phyloP scores from a whole-genome alignment of 2,329 filamentous ascomycete species.

The Aspergillus sp. region DNA sequence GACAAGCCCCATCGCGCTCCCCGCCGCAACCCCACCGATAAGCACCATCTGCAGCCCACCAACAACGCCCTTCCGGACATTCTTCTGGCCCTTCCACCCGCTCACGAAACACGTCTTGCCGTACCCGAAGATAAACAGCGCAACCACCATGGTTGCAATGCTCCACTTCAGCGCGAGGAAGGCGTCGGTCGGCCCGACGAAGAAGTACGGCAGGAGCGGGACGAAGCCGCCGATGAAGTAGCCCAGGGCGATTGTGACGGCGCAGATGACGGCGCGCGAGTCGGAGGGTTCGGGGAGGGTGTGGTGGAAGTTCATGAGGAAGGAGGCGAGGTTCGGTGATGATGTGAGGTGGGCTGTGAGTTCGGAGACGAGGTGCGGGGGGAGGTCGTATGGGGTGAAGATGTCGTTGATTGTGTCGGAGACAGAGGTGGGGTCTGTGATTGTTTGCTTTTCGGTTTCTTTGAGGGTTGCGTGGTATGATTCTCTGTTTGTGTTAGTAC shows the following conservation, averaged over 20 bases:
- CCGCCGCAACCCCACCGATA: conserved; percentile 41
- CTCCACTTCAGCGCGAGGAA: conserved; percentile 68
- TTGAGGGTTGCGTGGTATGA: conserved; percentile 42
- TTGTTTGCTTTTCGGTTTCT: conserved; percentile 33
- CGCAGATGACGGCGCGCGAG: conserved; percentile 39
- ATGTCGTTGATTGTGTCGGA: conserved; percentile 36
- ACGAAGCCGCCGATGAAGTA: conserved; percentile 48
- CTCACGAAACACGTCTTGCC: conserved; percentile 47
- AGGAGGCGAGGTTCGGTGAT: conserved; percentile 38
- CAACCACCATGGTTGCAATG: conserved; percentile 52
- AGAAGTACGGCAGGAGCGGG: conserved; percentile 56
- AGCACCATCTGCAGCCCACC: conserved; percentile 42
- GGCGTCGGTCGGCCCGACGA: conserved; percentile 73
- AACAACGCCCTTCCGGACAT: conserved; percentile 33
- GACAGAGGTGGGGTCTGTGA: conserved; percentile 31
- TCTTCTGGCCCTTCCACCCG: conserved; percentile 36
- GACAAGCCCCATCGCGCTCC: conserved; percentile 42
- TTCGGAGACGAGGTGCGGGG: conserved; percentile 34
- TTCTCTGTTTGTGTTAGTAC: conserved; percentile 26
- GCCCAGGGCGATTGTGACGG: conserved; percentile 40
- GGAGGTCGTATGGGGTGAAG: conserved; percentile 41
- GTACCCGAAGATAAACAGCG: conserved; percentile 53
- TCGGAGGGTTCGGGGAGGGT: conserved; percentile 39
- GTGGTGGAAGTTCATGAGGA: conserved; percentile 45
- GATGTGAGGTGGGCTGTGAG: conserved; percentile 36